Evolutionary conservation across 345 rosid genomes (phyloP).

Genomic region (Arabidopsis arenosa): DNA sequence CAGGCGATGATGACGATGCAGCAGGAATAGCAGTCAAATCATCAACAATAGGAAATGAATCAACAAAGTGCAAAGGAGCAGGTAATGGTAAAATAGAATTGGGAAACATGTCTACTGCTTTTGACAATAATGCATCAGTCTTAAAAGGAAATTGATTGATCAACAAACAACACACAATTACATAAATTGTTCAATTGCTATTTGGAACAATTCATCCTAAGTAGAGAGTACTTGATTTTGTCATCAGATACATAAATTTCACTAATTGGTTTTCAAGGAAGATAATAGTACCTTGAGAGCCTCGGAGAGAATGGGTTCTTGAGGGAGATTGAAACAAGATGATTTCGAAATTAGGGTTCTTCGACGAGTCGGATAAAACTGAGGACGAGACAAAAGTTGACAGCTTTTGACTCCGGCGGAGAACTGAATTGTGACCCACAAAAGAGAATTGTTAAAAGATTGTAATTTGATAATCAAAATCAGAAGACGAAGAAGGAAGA

Average conservation of each 20-base stretch:
- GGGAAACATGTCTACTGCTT: no score
- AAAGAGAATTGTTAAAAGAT: neutral
- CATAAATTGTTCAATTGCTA: neutral
- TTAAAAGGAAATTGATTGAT: no score
- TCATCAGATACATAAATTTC: neutral
- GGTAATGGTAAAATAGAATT: no score
- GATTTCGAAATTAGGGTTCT: slow-evolving; percentile 35
- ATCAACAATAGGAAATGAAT: no score
- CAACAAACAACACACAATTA: slow-evolving; percentile 1
- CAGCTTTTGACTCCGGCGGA: slow-evolving; percentile 30
- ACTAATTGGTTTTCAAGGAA: neutral
- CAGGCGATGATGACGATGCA: no score
- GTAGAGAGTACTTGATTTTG: neutral
- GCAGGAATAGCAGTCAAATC: no score
- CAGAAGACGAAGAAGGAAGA: neutral
- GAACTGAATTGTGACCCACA: slow-evolving; percentile 33
- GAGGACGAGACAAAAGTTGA: slow-evolving; percentile 11
- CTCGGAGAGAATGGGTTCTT: slow-evolving; percentile 47
- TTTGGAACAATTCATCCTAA: neutral
- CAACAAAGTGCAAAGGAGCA: no score
- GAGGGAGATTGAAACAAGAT: slow-evolving; percentile 47
- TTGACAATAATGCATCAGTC: no score
- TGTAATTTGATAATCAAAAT: neutral
- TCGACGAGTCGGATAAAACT: slow-evolving; percentile 27
- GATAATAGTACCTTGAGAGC: slow-evolving; percentile 41